Base-by-base conservation (phyloP, 75 land plant genomes). In the Pinus tabuliformis region DNA sequence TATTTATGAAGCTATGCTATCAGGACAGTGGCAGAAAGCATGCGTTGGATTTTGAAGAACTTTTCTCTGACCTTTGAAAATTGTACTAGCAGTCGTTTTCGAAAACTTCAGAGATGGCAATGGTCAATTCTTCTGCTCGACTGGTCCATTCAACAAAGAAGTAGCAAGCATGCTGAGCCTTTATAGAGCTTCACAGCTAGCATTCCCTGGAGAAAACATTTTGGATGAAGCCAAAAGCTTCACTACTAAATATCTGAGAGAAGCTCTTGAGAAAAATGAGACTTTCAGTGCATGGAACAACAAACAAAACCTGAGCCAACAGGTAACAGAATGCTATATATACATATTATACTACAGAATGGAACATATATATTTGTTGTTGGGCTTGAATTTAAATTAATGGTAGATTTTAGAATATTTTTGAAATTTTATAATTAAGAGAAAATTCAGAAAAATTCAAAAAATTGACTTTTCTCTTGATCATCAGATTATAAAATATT, bases 111-210 rank as follows among this genome's bases (percentile, higher is more conserved):
- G 49, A 30, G 72, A 74, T 24, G n/a, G 70, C 45, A 39, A 80
- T 52, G 78, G 72, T 1, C 59, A 73, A 45, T 75, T 80, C 72
- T 24, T 75, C 3, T 80, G 82, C 72, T 80, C 76, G 22, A 54
- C 79, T 1, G 82, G 82, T 16, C 72, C 75, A 60, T 56, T 72
- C 4, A 45, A 75, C 36, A 36, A 56, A 26, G 82, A 71, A 9
- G 79, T 75, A 16, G 37, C 66, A 20, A 78, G 65, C 65, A 80
- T 80, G 71, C 76, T 56, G 39, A 80, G 66, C 78, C 18, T 80
- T 37, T 75, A 80, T 56, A 56, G 82, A 22, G 37, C 30, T 15
- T 54, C 82, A 22, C 82, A 80, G 56, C 15, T 80, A 7, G 36
- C 72, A 3, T 80, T 75, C 26, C 78, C 82, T 13, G 72, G 78